phyloP scores from a whole-genome alignment of 805 yeast genomes.

The Candida tallmaniae region DNA sequence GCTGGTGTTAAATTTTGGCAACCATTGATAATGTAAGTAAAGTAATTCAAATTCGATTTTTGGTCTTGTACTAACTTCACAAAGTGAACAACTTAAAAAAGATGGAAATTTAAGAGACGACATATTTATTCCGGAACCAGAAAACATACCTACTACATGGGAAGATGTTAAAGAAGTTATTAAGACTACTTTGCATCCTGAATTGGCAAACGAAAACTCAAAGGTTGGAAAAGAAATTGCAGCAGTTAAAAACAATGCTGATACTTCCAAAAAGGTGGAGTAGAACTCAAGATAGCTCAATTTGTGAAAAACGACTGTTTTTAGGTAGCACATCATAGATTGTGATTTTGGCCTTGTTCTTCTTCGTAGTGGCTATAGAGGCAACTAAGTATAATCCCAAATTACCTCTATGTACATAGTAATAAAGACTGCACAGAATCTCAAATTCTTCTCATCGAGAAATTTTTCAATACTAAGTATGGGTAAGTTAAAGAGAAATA shows the following conservation, averaged over 20 bases:
- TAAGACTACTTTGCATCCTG: conserved; percentile 28
- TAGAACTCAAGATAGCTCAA: too few relatives aligned
- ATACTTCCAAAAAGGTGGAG: too few relatives aligned
- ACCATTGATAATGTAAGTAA: conserved; percentile 62
- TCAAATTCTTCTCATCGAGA: conserved; percentile 2
- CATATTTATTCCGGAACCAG: conserved; percentile 46
- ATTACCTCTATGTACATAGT: neutral
- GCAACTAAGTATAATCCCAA: neutral
- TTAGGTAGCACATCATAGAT: too few relatives aligned
- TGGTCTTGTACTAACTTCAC: conserved; percentile 14
- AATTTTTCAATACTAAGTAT: conserved; percentile 26
- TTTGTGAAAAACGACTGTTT: too few relatives aligned
- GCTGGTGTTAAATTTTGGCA: conserved; percentile 65
- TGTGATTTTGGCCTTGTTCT: too few relatives aligned
- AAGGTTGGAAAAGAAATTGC: too few relatives aligned
- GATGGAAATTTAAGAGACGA: conserved; percentile 65
- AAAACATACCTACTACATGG: conserved; percentile 34
- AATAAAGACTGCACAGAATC: neutral
- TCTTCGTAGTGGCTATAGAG: too few relatives aligned
- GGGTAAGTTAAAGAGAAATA: conserved; percentile 73
- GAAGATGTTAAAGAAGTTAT: conserved; percentile 31
- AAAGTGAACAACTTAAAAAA: conserved; percentile 58
- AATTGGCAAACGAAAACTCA: conserved; percentile 5
- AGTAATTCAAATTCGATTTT: neutral
- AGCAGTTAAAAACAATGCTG: too few relatives aligned